Conservation (phyloP, 176 grass and related monocot genomes). For the Phoenix roebelenii region DNA sequence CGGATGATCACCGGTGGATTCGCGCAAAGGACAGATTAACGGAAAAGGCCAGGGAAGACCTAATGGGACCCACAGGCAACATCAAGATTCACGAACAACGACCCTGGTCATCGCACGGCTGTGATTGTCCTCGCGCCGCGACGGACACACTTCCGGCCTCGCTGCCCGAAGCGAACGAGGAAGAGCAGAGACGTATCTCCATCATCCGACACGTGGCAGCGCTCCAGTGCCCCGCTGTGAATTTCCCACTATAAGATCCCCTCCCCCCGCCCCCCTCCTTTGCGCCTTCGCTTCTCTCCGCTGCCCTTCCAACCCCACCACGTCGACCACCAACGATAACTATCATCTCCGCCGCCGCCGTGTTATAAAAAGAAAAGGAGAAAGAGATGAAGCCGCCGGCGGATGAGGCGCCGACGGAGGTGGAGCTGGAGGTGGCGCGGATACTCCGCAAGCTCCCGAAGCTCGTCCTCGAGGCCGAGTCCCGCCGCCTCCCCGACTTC, state of each 20-base stretch:
- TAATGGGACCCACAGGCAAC: too few relatives aligned
- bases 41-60: too few relatives aligned
- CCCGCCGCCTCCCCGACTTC: not conserved
- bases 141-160: too few relatives aligned
- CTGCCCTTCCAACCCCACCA: too few relatives aligned
- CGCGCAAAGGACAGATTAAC: too few relatives aligned
- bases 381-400: not conserved
- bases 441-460: slow-evolving; percentile 14
- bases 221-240: not conserved
- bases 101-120: too few relatives aligned
- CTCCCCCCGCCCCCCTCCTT: not conserved
- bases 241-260: not conserved
- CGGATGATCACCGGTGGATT: too few relatives aligned
- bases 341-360: not conserved
- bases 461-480: not conserved
- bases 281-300: not conserved
- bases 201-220: slow-evolving; percentile 19
- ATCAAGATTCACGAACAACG: too few relatives aligned
- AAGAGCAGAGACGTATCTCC: slow-evolving; percentile 8
- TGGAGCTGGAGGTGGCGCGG: slow-evolving; percentile 16
- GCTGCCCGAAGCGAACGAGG: too few relatives aligned
- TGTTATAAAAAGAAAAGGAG: too few relatives aligned
- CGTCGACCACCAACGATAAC: too few relatives aligned
- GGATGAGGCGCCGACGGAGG: not conserved
- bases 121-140: too few relatives aligned